Evolutionary conservation across 176 grass and related monocot genomes (phyloP), one percentile per base, ranked within the genome.

Genomic region (Cymbopogon citratus): DNA sequence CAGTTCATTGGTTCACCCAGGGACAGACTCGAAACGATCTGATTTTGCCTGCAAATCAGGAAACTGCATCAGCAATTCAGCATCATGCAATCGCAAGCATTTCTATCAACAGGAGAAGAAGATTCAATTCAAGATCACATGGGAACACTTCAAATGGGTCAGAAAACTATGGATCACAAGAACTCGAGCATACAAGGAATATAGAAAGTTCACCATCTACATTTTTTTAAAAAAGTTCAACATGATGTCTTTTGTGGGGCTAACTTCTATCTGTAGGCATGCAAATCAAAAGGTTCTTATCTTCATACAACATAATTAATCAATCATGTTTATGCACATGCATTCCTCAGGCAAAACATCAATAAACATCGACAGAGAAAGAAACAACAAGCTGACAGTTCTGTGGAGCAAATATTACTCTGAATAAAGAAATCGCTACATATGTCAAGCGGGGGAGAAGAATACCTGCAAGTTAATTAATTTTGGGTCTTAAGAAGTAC

Each of bases 401-500:
- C 2, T 63, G 3, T 57, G 21, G 65, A 27, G 34, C 49, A 70
- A 84, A 78, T 7, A 69, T 54, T 5, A 41, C 16, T 40, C 36
- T 48, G 10, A 63, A 9, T 48, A 56, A 54, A 73, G 2, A 4
- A 41, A 54, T 63, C 0, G 40, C 54, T 52, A 71, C 28, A 85
- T 10, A 63, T 76, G 39, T 18, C 7, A 24, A 70, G 24, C 14
- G 36, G 52, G 11, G 28, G 46, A 27, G 67, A 84, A 74, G 45
- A 74, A 80, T 87, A 89, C 89, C 84, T 87, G 13, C 12, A 59
- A 40, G 8, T 79, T 63, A 89, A 74, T 91, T 74, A 34, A 98
- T 91, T 76, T 87, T 98, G 35, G 92, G 92, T 80, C 90, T 82
- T 41, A 93, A 84, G 88, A 93, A 91, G 82, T 91, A 93, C 52